These are phyloP conservation scores for Solanum corneliomulleri DNA, from an alignment of 257 asterid genomes.

Conservation along the genomic window DNA sequence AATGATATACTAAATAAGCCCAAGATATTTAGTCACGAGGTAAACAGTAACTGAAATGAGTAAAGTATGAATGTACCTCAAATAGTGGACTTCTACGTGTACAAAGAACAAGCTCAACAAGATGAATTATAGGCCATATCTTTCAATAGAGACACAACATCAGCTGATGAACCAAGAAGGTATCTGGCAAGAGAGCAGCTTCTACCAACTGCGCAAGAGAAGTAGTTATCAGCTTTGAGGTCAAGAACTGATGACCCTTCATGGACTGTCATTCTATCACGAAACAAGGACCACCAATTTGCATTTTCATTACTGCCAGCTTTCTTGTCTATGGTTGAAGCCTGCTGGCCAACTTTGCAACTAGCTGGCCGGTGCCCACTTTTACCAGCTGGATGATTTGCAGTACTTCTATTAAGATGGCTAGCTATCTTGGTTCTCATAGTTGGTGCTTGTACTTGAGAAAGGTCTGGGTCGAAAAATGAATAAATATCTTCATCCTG, in stretches of 20 bases:
- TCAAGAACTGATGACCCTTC: conserved; percentile 90
- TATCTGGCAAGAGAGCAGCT: conserved; percentile 64
- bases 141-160: conserved; percentile 57
- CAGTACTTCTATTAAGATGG: conserved; percentile 21
- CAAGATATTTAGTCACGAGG: background rate
- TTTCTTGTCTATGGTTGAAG: conserved; percentile 27
- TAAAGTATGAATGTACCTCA: background rate
- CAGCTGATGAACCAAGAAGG: conserved; percentile 64
- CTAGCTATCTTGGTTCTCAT: conserved; percentile 41
- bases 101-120: background rate
- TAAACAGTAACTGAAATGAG: background rate
- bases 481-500: conserved; percentile 87
- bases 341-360: conserved; percentile 23
- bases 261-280: conserved; percentile 47
- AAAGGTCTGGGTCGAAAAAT: conserved; percentile 88
- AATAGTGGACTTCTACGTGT: background rate
- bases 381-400: conserved; percentile 25
- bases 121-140: conserved; percentile 21
- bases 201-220: conserved; percentile 86
- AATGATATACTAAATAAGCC: background rate
- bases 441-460: conserved; percentile 26
- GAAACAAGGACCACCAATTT: conserved; percentile 50
- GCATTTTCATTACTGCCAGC: conserved; percentile 29
- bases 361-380: conserved; percentile 18
- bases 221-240: conserved; percentile 71